phyloP scores from a whole-genome alignment of 2,329 filamentous ascomycete genomes.

The Aspergillus intermedius region DNA sequence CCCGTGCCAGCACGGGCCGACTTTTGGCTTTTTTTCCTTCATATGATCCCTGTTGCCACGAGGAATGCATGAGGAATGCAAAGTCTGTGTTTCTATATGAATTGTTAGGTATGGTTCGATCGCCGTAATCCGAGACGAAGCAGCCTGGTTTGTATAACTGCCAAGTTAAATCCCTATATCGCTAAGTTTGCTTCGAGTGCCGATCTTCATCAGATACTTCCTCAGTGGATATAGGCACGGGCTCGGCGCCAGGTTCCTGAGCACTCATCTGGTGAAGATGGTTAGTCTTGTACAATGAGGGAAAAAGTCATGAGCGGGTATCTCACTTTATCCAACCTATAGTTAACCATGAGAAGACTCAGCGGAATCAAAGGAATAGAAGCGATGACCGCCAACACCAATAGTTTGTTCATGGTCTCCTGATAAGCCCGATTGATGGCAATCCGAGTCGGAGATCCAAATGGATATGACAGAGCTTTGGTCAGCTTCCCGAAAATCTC shows the following conservation, averaged over 20 bases:
- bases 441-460: conserved; percentile 50
- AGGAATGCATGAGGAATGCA: neutral
- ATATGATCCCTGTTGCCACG: no score
- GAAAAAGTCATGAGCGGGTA: neutral
- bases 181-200: conserved; percentile 23
- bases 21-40: neutral
- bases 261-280: conserved; percentile 19
- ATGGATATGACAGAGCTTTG: conserved; percentile 52
- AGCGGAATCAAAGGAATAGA: conserved; percentile 53
- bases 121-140: no score
- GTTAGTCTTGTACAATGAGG: conserved; percentile 5
- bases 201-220: conserved; percentile 12
- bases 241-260: conserved; percentile 10
- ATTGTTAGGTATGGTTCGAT: no score
- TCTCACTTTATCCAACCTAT: conserved; percentile 47
- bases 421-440: conserved; percentile 61
- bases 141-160: no score
- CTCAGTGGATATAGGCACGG: conserved; percentile 6
- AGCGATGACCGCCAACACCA: conserved; percentile 50
- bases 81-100: neutral
- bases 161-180: neutral
- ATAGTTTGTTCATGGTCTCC: conserved; percentile 56
- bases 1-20: conserved; percentile 5
- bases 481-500: conserved; percentile 48
- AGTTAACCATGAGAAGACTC: conserved; percentile 52